These are phyloP conservation scores for Neoarthrinium moseri DNA, from an alignment of 2,329 filamentous ascomycete genomes.

Conservation along the genomic window DNA sequence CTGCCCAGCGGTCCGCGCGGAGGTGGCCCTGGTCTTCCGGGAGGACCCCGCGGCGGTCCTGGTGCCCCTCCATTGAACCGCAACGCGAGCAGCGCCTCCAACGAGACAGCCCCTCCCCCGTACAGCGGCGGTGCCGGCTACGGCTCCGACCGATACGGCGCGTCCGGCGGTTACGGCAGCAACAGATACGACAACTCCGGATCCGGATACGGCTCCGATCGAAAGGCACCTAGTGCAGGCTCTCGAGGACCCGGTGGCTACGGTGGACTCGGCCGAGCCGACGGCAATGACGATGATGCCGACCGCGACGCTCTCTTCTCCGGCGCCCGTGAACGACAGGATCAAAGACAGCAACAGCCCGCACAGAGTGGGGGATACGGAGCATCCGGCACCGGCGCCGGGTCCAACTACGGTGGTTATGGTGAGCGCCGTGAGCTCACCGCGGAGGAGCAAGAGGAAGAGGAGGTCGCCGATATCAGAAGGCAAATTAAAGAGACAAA, in stretches of 20 bases:
- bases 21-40: slow-evolving; percentile 30
- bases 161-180: slow-evolving; percentile 47
- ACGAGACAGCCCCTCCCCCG: slow-evolving; percentile 32
- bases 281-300: slow-evolving; percentile 44
- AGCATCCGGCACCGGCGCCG: slow-evolving; percentile 15
- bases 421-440: slow-evolving; percentile 76
- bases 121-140: slow-evolving; percentile 42
- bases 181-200: slow-evolving; percentile 49
- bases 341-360: slow-evolving; percentile 17
- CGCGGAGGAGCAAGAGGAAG: slow-evolving; percentile 73
- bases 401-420: slow-evolving; percentile 47
- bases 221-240: slow-evolving; percentile 13
- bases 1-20: slow-evolving; percentile 27
- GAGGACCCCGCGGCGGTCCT: slow-evolving; percentile 27
- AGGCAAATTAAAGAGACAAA: slow-evolving; percentile 74
- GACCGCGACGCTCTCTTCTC: slow-evolving; percentile 64
- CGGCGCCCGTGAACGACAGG: slow-evolving; percentile 24
- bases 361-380: slow-evolving; percentile 15
- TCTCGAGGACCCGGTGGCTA: slow-evolving; percentile 56
- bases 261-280: slow-evolving; percentile 53
- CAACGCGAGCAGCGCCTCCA: slow-evolving; percentile 21
- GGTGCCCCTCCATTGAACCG: slow-evolving; percentile 20
- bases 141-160: slow-evolving; percentile 52
- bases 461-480: slow-evolving; percentile 71
- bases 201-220: slow-evolving; percentile 24